Evolutionary conservation across 2,329 filamentous ascomycete species (phyloP).

Genomic region (Colletotrichum incanum): DNA sequence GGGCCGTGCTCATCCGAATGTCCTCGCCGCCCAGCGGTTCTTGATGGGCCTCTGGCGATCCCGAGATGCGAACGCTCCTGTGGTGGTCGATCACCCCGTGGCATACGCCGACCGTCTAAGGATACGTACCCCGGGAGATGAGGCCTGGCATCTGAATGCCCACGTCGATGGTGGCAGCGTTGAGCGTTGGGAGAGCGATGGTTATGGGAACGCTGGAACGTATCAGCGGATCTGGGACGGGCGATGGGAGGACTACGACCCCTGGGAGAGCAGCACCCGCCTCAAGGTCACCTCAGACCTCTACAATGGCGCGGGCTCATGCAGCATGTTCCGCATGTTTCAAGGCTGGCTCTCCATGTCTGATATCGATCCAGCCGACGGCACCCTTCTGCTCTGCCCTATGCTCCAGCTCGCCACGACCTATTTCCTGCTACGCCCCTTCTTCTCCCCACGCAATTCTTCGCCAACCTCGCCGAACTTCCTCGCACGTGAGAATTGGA

Average conservation of each 20-base stretch:
- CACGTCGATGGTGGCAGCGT: slow-evolving; percentile 81
- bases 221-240: slow-evolving; percentile 70
- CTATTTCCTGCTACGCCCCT: slow-evolving; percentile 84
- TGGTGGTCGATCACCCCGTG: slow-evolving; percentile 74
- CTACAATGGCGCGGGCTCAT: slow-evolving; percentile 72
- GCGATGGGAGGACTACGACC: slow-evolving; percentile 70
- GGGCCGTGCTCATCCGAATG: slow-evolving; percentile 76
- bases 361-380: slow-evolving; percentile 75
- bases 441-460: slow-evolving; percentile 69
- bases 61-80: slow-evolving; percentile 69
- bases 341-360: slow-evolving; percentile 71
- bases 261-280: slow-evolving; percentile 69
- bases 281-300: slow-evolving; percentile 69
- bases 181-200: slow-evolving; percentile 80
- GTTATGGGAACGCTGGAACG: slow-evolving; percentile 73
- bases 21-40: slow-evolving; percentile 76
- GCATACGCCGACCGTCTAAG: slow-evolving; percentile 80
- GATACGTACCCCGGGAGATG: slow-evolving; percentile 71
- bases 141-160: slow-evolving; percentile 69
- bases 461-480: slow-evolving; percentile 53
- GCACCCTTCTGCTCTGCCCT: slow-evolving; percentile 82
- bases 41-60: slow-evolving; percentile 78
- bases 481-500: slow-evolving; percentile 68
- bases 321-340: slow-evolving; percentile 73
- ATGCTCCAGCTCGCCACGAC: slow-evolving; percentile 75